Base-by-base conservation (phyloP, 768 basidiomycete genomes). In the Suillus paluster region DNA sequence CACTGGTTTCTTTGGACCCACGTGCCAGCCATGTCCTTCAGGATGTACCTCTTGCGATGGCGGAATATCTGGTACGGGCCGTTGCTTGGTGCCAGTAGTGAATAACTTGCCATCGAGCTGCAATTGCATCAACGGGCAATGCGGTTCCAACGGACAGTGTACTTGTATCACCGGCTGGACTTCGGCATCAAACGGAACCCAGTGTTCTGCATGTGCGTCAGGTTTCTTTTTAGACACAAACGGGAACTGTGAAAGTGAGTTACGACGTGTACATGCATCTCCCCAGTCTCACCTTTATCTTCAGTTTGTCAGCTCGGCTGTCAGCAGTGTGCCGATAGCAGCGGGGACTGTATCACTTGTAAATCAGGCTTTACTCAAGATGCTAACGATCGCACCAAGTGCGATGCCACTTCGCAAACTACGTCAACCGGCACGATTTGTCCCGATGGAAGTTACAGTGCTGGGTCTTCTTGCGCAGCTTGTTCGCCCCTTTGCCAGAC, bases 71-170 rank as follows among this genome's bases (percentile, higher is more conserved):
- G 94, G 94, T 0, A 82, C 86, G 1, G 95, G 95, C 0, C 79
- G 80, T 46, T 97, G 95, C 71, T 80, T 92, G 60, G 73, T 76
- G 11, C 73, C 84, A 4, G 68, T 75, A 0, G 77, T 85, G 33
- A 70, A 75, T 39, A 85, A 87, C 65, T 77, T 81, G 3, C 84
- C 90, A 3, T 82, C 84, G 39, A 82, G 82, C 2, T 97, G 94
- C 75, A 90, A 93, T 68, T 97, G 94, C 69, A 64, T 88, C 55
- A 95, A 95, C 67, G 94, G 94, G 2, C 73, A 85, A 49, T 97
- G 94, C 73, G 83, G 83, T 2, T 65, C 82, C 0, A 83, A 84
- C 60, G 88, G 90, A 0, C 84, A 89, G 63, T 95, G 94, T 68
- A 74, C 83, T 5, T 96, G 94, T 71, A 88, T 88, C 66, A 71